Evolutionary conservation across 176 grass and related monocot species (phyloP), one percentile per base, ranked within the genome.

Genomic region (Leersia perrieri): DNA sequence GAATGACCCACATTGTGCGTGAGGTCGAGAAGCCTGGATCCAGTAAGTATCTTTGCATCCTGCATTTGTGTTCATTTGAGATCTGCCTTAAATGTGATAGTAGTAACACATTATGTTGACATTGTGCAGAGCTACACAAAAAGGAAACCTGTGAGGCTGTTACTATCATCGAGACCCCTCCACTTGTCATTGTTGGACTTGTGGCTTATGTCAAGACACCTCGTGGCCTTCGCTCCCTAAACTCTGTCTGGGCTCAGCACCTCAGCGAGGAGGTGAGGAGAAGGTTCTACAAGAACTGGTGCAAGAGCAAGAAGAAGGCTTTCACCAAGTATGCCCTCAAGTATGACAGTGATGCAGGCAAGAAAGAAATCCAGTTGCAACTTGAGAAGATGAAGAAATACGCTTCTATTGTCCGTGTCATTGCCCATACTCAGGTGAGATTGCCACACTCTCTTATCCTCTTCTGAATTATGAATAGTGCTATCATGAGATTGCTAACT

Each of bases 321-420:
- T 99, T 99, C 60, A 89, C 87, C 4, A 99, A 86, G 82, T 99
- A 99, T 34, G 89, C 90, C 0, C 88, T 90, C 75, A 99, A 99
- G 80, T 99, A 84, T 66, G 96, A 99, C 31, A 75, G 39, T 23
- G 92, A 99, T 5, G 86, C 70, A 3, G 92, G 96, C 81, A 98
- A 95, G 88, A 95, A 93, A 41, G 96, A 99, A 79, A 90, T 95
- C 40, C 88, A 91, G 68, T 9, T 88, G 41, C 86, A 95, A 25
- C 86, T 95, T 44, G 96, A 99, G 70, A 99, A 95, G 85, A 99
- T 99, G 90, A 99, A 95, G 84, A 99, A 95, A 70, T 99, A 99
- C 30, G 96, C 82, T 15, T 88, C 92, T 44, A 77, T 91, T 75
- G 34, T 98, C 60, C 92, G 92, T 82, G 92, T 98, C 16, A 89